A percentile compares a stretch with the other conserved stretches of the same genome.
phyloP scores from a whole-genome alignment of 202 grass and related monocot genomes.

The Saccharum hybrid region DNA sequence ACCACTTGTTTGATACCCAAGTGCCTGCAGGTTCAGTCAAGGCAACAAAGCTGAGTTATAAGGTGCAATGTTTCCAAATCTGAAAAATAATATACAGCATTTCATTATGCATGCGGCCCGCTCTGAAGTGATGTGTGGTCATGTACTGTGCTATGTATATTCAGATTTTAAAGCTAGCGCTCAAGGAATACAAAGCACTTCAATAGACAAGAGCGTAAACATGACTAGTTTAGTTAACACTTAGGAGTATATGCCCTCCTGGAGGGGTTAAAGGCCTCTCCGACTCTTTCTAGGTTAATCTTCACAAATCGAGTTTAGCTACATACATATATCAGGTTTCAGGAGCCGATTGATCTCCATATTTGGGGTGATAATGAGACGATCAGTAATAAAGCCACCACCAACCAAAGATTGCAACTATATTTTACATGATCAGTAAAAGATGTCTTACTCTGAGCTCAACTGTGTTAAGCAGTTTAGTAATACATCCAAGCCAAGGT shows the following conservation, averaged over 20 bases:
- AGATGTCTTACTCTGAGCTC: constrained; percentile 83
- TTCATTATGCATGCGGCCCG: not conserved
- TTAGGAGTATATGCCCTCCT: not conserved
- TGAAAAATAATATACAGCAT: not conserved
- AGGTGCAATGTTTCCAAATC: not conserved
- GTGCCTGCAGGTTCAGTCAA: constrained; percentile 50
- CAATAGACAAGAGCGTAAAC: not conserved
- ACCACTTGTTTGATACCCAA: constrained; percentile 86
- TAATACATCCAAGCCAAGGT: constrained; percentile 85
- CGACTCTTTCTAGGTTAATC: constrained; percentile 9
- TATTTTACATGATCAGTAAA: constrained; percentile 2
- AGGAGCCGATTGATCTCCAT: not conserved
- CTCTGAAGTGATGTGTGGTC: not conserved
- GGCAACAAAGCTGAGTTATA: not conserved
- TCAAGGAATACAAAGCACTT: not conserved
- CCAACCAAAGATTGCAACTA: constrained; percentile 1
- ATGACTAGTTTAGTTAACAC: not conserved
- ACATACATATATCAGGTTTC: constrained; percentile 20
- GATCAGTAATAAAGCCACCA: not conserved
- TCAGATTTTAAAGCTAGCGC: not conserved
- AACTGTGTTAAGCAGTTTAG: constrained; percentile 85
- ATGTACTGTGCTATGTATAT: not conserved
- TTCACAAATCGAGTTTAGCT: constrained; percentile 8
- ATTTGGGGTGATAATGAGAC: not conserved
- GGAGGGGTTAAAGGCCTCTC: not conserved